Percentiles rank a stretch among this genome's conserved stretches.
Evolutionary conservation across 352 stramenopile species (phyloP).

Genomic region (Pythium sukuiense): DNA sequence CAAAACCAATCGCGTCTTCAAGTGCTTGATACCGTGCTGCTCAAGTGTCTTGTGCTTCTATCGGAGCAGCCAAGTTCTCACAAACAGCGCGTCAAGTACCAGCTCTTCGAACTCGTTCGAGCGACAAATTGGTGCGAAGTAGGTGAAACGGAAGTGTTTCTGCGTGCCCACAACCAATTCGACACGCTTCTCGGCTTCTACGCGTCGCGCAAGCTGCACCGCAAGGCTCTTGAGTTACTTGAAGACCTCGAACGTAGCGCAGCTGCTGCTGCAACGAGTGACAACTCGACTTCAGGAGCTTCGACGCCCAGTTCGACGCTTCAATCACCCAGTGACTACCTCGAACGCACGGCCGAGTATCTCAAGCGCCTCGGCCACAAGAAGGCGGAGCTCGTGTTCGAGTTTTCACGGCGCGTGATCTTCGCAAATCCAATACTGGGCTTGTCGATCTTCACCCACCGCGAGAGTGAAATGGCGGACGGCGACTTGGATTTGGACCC

Average conservation of each 20-base stretch:
- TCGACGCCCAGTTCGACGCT: slow-evolving; percentile 8
- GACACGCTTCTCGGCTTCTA: slow-evolving; percentile 73
- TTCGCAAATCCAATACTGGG: slow-evolving; percentile 52
- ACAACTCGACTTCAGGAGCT: background rate
- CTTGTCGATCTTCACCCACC: slow-evolving; percentile 79
- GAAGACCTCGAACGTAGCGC: slow-evolving; percentile 74
- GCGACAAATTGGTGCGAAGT: slow-evolving; percentile 67
- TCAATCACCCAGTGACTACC: slow-evolving; percentile 48
- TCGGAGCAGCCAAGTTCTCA: slow-evolving; percentile 42
- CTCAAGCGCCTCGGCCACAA: slow-evolving; percentile 61
- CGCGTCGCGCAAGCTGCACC: slow-evolving; percentile 63
- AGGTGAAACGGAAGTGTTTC: slow-evolving; percentile 72
- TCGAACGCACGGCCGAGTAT: slow-evolving; percentile 66
- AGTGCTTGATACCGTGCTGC: slow-evolving; percentile 75
- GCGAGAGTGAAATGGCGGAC: slow-evolving; percentile 37
- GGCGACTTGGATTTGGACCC: slow-evolving; percentile 66
- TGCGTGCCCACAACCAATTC: slow-evolving; percentile 64
- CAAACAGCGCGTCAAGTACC: slow-evolving; percentile 33
- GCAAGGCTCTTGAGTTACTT: slow-evolving; percentile 77
- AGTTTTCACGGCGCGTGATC: slow-evolving; percentile 77
- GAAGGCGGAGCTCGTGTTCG: slow-evolving; percentile 72
- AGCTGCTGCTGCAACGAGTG: slow-evolving; percentile 24
- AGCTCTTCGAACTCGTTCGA: slow-evolving; percentile 57
- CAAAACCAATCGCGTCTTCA: slow-evolving; percentile 33
- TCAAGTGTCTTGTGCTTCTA: slow-evolving; percentile 81